phyloP scores from a whole-genome alignment of 345 rosid genomes.

The Firmiana major region DNA sequence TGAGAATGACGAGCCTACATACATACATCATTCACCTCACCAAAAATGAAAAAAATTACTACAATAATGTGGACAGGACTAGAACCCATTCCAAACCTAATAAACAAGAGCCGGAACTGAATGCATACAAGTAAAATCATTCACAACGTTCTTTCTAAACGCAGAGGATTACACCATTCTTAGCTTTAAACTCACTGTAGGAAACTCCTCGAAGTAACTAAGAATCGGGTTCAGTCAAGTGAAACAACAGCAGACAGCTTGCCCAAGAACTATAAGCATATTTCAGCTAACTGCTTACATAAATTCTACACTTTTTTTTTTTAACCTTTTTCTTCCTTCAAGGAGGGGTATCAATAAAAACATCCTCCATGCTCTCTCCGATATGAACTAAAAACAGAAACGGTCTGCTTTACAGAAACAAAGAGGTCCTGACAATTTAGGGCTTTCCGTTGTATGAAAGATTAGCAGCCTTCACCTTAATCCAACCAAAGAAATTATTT shows the following conservation, averaged over 20 bases:
- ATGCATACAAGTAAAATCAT: neutral
- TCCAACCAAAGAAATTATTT: slow-evolving; percentile 18
- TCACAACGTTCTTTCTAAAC: slow-evolving; percentile 3
- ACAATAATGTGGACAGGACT: neutral
- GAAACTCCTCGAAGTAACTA: neutral
- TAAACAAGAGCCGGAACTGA: neutral
- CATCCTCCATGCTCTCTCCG: neutral
- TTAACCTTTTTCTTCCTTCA: neutral
- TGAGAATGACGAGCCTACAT: too few relatives aligned
- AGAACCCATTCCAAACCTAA: neutral
- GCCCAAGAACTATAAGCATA: neutral
- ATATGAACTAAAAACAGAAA: neutral
- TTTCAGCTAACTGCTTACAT: neutral
- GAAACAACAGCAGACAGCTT: neutral
- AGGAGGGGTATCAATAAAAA: neutral
- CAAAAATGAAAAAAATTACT: neutral
- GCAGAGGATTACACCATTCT: neutral
- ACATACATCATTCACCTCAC: neutral
- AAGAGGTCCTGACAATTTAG: slow-evolving; percentile 24
- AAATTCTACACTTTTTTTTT: neutral
- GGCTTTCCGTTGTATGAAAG: slow-evolving; percentile 5
- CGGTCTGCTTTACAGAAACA: slow-evolving; percentile 28
- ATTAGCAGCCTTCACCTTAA: slow-evolving; percentile 15
- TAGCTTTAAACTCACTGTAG: neutral
- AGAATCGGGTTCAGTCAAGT: neutral